A percentile compares a stretch with the other conserved stretches of the same genome.
phyloP scores from a whole-genome alignment of 139 green algal genomes.

The Tetraselmis chui region DNA sequence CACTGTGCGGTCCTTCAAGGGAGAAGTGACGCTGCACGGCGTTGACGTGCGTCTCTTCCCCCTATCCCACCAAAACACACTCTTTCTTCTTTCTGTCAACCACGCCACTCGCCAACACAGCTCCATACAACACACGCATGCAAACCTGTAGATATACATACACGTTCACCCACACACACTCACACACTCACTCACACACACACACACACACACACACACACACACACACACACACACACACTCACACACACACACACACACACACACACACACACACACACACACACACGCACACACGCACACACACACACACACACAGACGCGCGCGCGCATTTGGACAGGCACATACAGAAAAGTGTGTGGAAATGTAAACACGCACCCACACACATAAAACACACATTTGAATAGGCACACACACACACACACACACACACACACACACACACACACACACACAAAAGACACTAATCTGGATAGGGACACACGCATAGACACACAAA shows the following conservation, averaged over 20 bases:
- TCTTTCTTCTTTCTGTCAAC: too few relatives aligned
- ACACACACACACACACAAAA: background rate
- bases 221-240: background rate
- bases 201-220: background rate
- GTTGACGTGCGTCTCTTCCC: too few relatives aligned
- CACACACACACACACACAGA: conserved; percentile 3
- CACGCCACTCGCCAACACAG: too few relatives aligned
- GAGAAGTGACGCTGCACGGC: too few relatives aligned
- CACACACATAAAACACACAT: background rate
- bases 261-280: conserved; percentile 3
- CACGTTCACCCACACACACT: background rate
- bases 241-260: conserved; percentile 1
- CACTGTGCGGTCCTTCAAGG: too few relatives aligned
- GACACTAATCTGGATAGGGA: too few relatives aligned
- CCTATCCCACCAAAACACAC: too few relatives aligned
- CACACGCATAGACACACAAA: too few relatives aligned
- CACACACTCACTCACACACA: background rate
- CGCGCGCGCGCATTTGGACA: background rate
- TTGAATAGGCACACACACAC: conserved; percentile 14
- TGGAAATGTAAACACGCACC: conserved; percentile 3
- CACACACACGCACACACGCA: conserved; percentile 3
- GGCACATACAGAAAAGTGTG: conserved; percentile 14
- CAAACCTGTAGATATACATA: background rate
- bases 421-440: background rate
- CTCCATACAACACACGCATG: too few relatives aligned